Evolutionary conservation across 2,329 filamentous ascomycete species (phyloP), one percentile per base, ranked within the genome.

Genomic region (Raffaelea ambrosiae): DNA sequence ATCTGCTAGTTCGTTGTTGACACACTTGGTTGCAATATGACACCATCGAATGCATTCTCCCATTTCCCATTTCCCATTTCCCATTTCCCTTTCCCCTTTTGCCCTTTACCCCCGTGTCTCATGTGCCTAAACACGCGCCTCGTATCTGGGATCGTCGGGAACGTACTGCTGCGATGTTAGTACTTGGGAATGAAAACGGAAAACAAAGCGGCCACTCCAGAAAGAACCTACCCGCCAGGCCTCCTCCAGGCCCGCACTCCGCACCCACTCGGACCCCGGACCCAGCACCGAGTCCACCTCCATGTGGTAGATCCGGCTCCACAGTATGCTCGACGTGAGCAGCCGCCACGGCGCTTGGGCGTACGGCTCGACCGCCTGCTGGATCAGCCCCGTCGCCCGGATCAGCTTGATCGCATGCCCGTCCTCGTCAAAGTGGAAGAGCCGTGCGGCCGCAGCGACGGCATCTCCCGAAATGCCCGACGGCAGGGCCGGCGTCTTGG

Each of bases 391-490:
- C 18, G 93, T 63, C 2, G 87, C 83, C 29, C 89, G 71, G 8
- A 83, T 71, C 5, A 94, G 66, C 64, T 96, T 96, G 47, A 82
- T 72, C 10, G 80, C 73, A 65, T 97, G 91, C 0, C 90, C 89
- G 63, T 96, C 89, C 55, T 95, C 90, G 0, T 73, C 59, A 31
- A 76, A 59, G 10, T 53, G 51, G 50, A 72, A 69, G 18, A 81
- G 61, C 10, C 72, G 65, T 1, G 68, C 60, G 7, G 78, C 62
- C 3, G 79, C 62, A 2, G 72, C 70, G 63, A 35, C 11, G 3
- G 51, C 44, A 48, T 74, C 45, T 0, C 64, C 59, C 1, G 62
- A 64, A 46, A 95, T 75, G 43, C 81, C 33, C 13, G 44, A 3
- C 16, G 23, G 43, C 38, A 41, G 10, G 16, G 20, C 29, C 5